Percentiles rank a stretch among this genome's conserved stretches.
Evolutionary conservation across 768 basidiomycete genomes (phyloP).

Genomic region (Rhodocollybia butyracea): DNA sequence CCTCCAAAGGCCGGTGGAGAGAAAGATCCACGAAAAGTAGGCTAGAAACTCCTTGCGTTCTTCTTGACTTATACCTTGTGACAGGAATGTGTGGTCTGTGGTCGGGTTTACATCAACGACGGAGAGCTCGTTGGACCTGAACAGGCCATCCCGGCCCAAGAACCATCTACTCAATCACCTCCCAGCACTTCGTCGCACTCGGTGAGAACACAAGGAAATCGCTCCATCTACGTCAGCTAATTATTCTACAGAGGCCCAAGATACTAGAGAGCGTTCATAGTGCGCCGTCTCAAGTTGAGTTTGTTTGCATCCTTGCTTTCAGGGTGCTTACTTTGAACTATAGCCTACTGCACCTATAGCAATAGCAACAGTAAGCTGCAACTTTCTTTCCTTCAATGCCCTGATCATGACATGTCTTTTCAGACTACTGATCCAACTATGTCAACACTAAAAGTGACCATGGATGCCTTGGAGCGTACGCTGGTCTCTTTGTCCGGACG

Average conservation of each 20-base stretch:
- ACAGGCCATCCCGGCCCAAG: conserved; percentile 36
- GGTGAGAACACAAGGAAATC: not conserved
- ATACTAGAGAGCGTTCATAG: not conserved
- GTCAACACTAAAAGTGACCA: conserved; percentile 31
- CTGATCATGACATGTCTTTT: not conserved
- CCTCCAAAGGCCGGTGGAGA: conserved; percentile 62
- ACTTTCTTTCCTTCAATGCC: not conserved
- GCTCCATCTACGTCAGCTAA: not conserved
- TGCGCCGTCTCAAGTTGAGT: not conserved
- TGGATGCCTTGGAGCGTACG: conserved; percentile 48
- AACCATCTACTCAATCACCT: not conserved
- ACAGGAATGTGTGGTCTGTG: conserved; percentile 81
- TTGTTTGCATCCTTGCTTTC: not conserved
- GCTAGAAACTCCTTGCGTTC: conserved; percentile 3
- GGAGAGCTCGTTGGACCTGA: conserved; percentile 44
- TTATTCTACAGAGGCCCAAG: not conserved
- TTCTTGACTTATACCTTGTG: conserved; percentile 2
- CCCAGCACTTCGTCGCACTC: not conserved
- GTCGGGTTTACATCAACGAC: conserved; percentile 55
- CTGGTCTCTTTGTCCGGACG: conserved; percentile 50
- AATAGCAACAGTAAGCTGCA: too few relatives aligned
- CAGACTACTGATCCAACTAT: not conserved
- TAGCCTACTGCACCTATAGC: not conserved
- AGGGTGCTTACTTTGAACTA: not conserved
- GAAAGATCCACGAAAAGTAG: conserved; percentile 66